Percentiles rank a stretch among this genome's conserved stretches.
Conservation (phyloP, 2,329 filamentous ascomycete species). For the Colletotrichum theobromicola region DNA sequence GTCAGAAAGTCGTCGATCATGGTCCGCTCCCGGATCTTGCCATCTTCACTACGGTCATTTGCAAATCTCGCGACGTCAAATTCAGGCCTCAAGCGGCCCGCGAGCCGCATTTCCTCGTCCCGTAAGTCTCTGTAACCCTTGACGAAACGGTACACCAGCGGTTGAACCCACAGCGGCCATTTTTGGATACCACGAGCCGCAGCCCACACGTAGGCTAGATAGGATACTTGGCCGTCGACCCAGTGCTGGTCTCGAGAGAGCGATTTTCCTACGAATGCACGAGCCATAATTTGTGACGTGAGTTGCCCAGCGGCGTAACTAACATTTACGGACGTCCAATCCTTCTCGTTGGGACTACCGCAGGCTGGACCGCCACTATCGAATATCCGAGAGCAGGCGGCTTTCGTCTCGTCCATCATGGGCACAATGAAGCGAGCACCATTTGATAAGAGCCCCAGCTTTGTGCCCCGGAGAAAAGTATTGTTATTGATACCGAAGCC, state of each 20-base stretch:
- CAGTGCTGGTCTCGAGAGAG: background rate
- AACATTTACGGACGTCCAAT: background rate
- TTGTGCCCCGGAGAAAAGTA: background rate
- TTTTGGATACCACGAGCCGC: background rate
- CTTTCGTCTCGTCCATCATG: background rate
- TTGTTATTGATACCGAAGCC: background rate
- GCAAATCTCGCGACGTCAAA: background rate
- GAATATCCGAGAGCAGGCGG: background rate
- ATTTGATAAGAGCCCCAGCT: background rate
- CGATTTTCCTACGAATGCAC: background rate
- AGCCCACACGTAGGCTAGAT: constrained; percentile 2
- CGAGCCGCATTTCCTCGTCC: background rate
- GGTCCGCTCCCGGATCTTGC: background rate
- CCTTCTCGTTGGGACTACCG: background rate
- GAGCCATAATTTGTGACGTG: background rate
- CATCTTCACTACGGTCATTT: background rate
- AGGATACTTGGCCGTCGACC: constrained; percentile 3
- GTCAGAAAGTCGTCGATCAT: background rate
- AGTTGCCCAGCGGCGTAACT: background rate
- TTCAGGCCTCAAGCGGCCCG: background rate
- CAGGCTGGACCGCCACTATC: background rate
- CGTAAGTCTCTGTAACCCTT: background rate
- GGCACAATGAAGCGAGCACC: background rate
- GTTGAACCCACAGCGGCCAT: background rate
- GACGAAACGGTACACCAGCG: background rate